Evolutionary conservation across 2,329 filamentous ascomycete species (phyloP), one percentile per base, ranked within the genome.

Genomic region (Aureobasidium namibiae): DNA sequence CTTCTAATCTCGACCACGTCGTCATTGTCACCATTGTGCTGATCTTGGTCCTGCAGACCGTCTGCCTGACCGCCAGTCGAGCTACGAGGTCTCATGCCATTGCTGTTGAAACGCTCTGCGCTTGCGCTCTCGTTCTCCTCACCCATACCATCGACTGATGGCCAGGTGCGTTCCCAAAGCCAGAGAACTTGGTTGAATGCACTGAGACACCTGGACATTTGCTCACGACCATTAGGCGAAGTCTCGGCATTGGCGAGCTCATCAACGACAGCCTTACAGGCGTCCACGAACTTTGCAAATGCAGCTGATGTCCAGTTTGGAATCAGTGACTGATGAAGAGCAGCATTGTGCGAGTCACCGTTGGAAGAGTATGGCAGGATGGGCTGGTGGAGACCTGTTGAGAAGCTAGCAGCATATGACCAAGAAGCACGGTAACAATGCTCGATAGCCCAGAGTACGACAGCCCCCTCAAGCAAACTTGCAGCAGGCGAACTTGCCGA

Each of bases 371-470:
- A 70, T 10, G 70, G 67, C 1, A 69, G 68, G 3, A 71, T 61
- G 9, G 66, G 49, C 61, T 66, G 45, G 63, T 65, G 48, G 65
- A 69, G 61, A 42, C 63, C 65, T 46, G 63, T 63, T 38, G 64
- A 73, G 66, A 78, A 78, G 33, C 70, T 75, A 21, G 73, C 70
- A 45, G 77, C 76, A 59, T 79, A 78, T 60, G 74, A 71, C 76
- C 77, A 79, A 31, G 77, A 77, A 41, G 69, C 70, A 56, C 75
- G 74, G 62, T 78, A 79, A 66, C 72, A 75, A 74, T 79, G 82
- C 72, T 92, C 88, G 1, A 86, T 90, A n/a, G 83, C 84, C 84
- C 87, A 92, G 24, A 91, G 80, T n/a, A 89, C 79, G 2, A 89
- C 80, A 62, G 89, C 76, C 6, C 85, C 86, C 68, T 90, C 86